Evolutionary conservation across 2,329 filamentous ascomycete genomes (phyloP), one percentile per base, ranked within the genome.

Genomic region (Pseudocercospora pini-densiflorae): DNA sequence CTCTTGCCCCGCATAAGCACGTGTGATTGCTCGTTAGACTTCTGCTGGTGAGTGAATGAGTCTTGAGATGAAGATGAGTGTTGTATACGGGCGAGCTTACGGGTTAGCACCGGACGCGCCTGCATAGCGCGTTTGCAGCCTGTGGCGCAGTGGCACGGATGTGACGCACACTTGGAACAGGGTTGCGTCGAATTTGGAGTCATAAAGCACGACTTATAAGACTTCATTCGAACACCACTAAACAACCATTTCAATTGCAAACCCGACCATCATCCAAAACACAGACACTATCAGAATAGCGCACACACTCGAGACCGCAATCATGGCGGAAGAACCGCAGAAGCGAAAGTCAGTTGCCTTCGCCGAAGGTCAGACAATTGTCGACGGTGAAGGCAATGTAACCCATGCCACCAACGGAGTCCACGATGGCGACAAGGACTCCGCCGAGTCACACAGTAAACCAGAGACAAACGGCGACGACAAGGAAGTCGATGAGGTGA

Each of bases 301-400:
- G 24, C 29, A 54, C 49, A 55, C 43, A 61, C 19, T 36, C 54
- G 33, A 53, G 12, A 68, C 74, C 79, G 80, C 81, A 82, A 84
- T 80, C 80, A 86, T 86, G 84, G 83, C 83, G 74, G 84, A 84
- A 73, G 74, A 64, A 76, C 79, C 68, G 93, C 58, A 92, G 81
- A 89, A 90, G 77, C 91, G 94, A 83, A 97, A 98, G 84, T 96
- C 93, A 55, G 94, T 98, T 77, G 90, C 93, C 71, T 98, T 98
- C 81, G 94, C 90, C 79, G 92, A 95, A 81, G 92, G 92, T 77
- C 88, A 92, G 75, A 87, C 92, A 72, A 89, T 97, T 76, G 94
- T 97, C 79, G 92, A 97, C 84, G 88, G 89, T 81, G 92, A 97
- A 86, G 94, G 94, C 76, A 88, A 90, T 78, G 89, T 97, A 78